Evolutionary conservation across 129 eudicot genomes (phyloP).

Genomic region (Saussurea involucrata): DNA sequence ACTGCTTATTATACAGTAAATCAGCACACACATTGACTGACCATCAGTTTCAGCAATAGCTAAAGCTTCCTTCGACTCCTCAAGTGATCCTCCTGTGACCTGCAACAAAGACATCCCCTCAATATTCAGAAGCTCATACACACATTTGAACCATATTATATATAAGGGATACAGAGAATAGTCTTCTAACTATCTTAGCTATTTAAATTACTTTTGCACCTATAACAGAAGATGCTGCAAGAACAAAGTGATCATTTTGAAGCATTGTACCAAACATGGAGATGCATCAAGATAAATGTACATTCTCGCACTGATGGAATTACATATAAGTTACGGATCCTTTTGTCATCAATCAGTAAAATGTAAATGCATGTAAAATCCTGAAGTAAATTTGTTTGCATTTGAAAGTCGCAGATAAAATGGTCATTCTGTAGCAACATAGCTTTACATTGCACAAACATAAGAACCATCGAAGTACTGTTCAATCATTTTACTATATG

Average conservation of each 20-base stretch:
- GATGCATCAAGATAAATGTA: neutral
- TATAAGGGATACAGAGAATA: neutral
- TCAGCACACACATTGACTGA: constrained; percentile 32
- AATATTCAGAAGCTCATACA: neutral
- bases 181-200: neutral
- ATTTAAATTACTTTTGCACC: neutral
- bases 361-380: neutral
- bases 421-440: neutral
- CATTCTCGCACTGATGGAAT: neutral
- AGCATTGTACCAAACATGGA: neutral
- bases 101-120: constrained; percentile 21
- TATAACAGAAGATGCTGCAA: neutral
- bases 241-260: neutral
- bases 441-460: neutral
- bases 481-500: neutral
- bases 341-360: neutral
- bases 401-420: neutral
- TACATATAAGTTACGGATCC: neutral
- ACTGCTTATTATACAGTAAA: neutral
- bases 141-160: constrained; percentile 1
- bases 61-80: constrained; percentile 89
- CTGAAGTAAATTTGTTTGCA: neutral
- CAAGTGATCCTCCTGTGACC: constrained; percentile 99
- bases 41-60: constrained; percentile 99
- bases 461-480: neutral